A percentile compares a stretch with the other conserved stretches of the same genome.
phyloP scores from a whole-genome alignment of 441 rosid species.

The Erysimum cheiri region DNA sequence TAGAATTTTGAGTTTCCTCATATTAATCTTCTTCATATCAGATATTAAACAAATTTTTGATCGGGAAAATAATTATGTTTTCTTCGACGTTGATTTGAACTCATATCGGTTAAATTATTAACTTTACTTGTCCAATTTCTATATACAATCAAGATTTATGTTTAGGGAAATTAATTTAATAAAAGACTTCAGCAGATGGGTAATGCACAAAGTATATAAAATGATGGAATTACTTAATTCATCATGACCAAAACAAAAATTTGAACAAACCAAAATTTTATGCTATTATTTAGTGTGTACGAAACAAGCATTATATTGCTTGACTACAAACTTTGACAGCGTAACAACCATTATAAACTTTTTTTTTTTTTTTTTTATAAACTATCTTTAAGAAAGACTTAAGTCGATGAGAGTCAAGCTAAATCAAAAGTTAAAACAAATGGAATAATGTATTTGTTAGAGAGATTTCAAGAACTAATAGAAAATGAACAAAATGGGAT shows the following conservation, averaged over 20 bases:
- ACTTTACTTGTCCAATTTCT: neutral
- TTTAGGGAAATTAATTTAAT: neutral
- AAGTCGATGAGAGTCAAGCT: constrained; percentile 32
- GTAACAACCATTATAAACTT: too few relatives aligned
- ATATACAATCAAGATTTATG: neutral
- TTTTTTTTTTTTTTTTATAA: too few relatives aligned
- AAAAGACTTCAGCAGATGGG: neutral
- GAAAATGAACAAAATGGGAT: constrained; percentile 1
- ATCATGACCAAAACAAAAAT: neutral
- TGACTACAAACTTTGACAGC: neutral
- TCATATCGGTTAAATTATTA: neutral
- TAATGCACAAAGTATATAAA: neutral
- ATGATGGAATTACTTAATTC: neutral
- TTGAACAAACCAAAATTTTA: neutral
- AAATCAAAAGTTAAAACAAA: neutral
- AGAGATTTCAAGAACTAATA: neutral
- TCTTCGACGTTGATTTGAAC: neutral
- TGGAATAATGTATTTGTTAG: constrained; percentile 8
- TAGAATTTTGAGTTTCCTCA: neutral
- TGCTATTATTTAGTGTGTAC: neutral
- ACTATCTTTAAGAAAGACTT: constrained; percentile 27
- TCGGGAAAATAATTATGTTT: neutral
- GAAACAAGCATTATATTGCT: neutral
- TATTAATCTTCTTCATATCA: neutral
- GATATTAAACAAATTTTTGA: neutral